These are phyloP conservation scores for Russula earlei DNA, from an alignment of 768 basidiomycete species.

Conservation along the genomic window DNA sequence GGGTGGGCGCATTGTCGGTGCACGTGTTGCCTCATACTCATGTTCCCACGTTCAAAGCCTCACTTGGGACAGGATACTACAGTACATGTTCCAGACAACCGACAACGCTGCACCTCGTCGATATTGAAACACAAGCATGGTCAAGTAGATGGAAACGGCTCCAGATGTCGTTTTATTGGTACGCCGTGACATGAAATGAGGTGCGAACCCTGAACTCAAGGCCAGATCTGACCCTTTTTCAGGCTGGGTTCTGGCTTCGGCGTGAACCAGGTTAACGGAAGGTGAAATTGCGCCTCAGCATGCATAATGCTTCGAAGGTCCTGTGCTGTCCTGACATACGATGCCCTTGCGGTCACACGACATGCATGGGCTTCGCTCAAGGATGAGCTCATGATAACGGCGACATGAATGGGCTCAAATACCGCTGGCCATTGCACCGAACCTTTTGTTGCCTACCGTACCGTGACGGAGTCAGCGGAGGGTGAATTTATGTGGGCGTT, in stretches of 20 bases:
- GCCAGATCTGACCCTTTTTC: neutral
- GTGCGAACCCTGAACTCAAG: neutral
- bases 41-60: too few relatives aligned
- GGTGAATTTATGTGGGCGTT: neutral
- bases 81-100: too few relatives aligned
- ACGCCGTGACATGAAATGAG: neutral
- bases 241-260: neutral
- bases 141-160: neutral
- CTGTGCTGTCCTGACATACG: conserved; percentile 5
- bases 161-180: neutral
- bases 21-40: too few relatives aligned
- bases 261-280: neutral
- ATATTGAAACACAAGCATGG: neutral
- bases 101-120: too few relatives aligned
- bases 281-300: neutral
- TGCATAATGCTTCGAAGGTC: neutral
- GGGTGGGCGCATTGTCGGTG: too few relatives aligned
- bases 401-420: neutral
- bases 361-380: conserved; percentile 7
- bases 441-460: conserved; percentile 19
- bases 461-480: neutral
- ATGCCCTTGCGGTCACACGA: conserved; percentile 13
- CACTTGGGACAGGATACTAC: too few relatives aligned
- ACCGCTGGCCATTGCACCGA: conserved; percentile 19
- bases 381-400: neutral